Base-by-base conservation (phyloP, 495 filamentous ascomycete genomes). In the Pseudoneurospora amorphoporcata region DNA sequence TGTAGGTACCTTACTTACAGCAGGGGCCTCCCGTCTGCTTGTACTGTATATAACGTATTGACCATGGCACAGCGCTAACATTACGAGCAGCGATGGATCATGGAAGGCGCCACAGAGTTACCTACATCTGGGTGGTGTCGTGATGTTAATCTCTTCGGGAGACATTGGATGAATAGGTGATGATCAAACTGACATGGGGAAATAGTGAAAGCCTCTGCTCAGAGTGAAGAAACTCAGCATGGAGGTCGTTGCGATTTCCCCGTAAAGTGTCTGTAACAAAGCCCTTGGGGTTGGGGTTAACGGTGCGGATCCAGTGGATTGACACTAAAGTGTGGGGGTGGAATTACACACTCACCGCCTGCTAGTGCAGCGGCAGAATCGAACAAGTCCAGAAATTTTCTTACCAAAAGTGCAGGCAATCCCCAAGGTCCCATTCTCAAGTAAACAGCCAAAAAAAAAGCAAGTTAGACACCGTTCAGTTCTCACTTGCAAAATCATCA, bases 361-460 rank as follows among this genome's bases (percentile, higher is more conserved):
- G 5, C 43, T 7, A 42, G n/a, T 40, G 32, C 40, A 43, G 19
- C 29, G 75, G 73, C 75, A 75, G 71, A 77, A 75, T 75, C 53
- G 2, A 29, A 6, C 7, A 29, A 61, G 53, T 29, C 73, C 71
- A 72, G 75, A 76, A 77, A 77, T 70, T 75, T 77, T 75, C 75
- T 69, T 73, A 32, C 53, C 53, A 61, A 32, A 61, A 69, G 43
- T 68, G 70, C 37, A 47, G 68, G 39, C 32, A 53, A 12, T 61
- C 39, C 16, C 38, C 37, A 42, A 72, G 72, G 29, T 17, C 65
- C 68, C 12, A 8, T 65, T 68, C 8, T 38, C 32, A 38, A 38
- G 43, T 42, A 70, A 9, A 41, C 39, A 35, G n/a, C 3, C 38
- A 39, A 70, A 9, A 39, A 70, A 9, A 42, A 72, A 29, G n/a